Base-by-base conservation (phyloP, 1,284 basidiomycete genomes). In the Moniliella sp. region DNA sequence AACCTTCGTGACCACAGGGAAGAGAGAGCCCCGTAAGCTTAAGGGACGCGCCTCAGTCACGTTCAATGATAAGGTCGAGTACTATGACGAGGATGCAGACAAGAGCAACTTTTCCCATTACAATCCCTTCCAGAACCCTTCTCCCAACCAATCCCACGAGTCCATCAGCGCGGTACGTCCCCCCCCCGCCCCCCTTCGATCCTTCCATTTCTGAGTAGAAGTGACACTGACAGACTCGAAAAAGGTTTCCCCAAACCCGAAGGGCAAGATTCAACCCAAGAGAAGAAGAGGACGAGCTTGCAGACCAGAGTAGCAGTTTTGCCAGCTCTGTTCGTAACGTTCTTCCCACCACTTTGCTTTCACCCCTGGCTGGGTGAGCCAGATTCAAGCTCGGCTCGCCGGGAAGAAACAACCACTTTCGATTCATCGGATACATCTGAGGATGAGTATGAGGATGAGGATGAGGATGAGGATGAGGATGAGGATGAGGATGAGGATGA, bases 91-190 rank as follows among this genome's bases (percentile, higher is more conserved):
- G 34, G 45, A 18, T 26, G 41, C 38, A 9, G 45, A 50, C 13
- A 35, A 39, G 12, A 36, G 35, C 28, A 61, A 61, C 3, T 69
- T 68, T 42, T 66, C 64, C 11, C 65, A 67, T 36, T 65, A 52
- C 45, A 69, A 69, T 46, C 67, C 67, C 1, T 69, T 69, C 48
- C 68, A 69, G 43, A 63, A 61, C 16, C 65, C 8, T n/a, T 7
- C 8, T 23, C 21, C 21, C 8, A n/a, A 23, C 7, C 21, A n/a
- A 23, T 23, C 8, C 21, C 21, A 7, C 21, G n/a, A 17, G 18
- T n/a, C 16, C 10, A 18, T 65, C 12, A 61, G 62, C 27, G 65
- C 65, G 21, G 60, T 62, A 9, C 61, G 61, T 4, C 59, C 60
- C 0, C 36, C 33, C 12, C 39, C 41, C 18, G 44, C 36, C 26